A percentile compares a stretch with the other conserved stretches of the same genome.
Conservation (phyloP, 1,139 yeast genomes). For the Blastobotrys petasosporus region DNA sequence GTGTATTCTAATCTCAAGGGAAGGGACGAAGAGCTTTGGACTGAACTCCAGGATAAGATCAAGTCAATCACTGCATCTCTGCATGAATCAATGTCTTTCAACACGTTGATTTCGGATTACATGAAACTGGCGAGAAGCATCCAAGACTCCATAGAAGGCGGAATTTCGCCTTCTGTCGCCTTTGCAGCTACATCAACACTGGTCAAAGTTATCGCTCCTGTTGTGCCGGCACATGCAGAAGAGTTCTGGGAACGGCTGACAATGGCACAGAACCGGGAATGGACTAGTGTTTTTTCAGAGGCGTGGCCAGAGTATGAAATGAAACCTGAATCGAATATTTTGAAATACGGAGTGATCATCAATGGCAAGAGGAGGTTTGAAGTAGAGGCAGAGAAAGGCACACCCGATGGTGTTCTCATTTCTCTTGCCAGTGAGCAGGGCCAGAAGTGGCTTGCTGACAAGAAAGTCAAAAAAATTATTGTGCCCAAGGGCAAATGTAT, state of each 20-base stretch:
- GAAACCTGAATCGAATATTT: conserved; percentile 8
- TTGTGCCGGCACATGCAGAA: conserved; percentile 75
- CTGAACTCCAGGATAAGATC: conserved; percentile 48
- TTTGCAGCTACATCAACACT: conserved; percentile 48
- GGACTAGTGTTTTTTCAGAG: conserved; percentile 49
- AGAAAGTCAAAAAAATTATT: conserved; percentile 19
- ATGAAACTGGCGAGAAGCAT: conserved; percentile 75
- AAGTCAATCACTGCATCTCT: conserved; percentile 53
- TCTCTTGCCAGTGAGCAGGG: conserved; percentile 17
- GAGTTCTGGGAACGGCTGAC: conserved; percentile 67
- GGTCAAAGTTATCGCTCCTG: conserved; percentile 58
- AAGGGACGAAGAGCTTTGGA: conserved; percentile 40
- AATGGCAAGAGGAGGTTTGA: conserved; percentile 59
- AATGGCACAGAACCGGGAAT: conserved; percentile 28
- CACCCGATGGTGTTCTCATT: conserved; percentile 32
- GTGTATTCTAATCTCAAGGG: conserved; percentile 5
- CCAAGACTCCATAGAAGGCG: conserved; percentile 35
- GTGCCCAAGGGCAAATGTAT: conserved; percentile 22
- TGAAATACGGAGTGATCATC: conserved; percentile 41
- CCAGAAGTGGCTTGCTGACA: conserved; percentile 18
- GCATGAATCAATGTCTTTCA: conserved; percentile 55
- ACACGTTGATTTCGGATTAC: conserved; percentile 81
- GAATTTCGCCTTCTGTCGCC: conserved; percentile 34
- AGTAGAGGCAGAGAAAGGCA: conserved; percentile 35
- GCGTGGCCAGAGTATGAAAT: conserved; percentile 28